These are phyloP conservation scores for Fusarium camptoceras DNA, from an alignment of 2,329 filamentous ascomycete genomes.

Conservation along the genomic window DNA sequence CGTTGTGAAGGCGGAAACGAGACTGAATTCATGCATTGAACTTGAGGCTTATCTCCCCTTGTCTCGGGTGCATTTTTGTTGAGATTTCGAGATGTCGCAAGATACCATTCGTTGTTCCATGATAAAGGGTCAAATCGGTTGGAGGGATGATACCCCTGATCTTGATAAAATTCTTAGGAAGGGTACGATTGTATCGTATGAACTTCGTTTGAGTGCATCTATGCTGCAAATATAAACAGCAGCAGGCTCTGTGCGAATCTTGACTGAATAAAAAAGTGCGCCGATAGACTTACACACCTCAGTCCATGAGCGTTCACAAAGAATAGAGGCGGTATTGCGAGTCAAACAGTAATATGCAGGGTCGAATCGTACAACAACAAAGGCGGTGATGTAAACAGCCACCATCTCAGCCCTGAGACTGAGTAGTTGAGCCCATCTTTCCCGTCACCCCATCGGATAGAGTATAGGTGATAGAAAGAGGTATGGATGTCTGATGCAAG, in stretches of 20 bases:
- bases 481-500: conserved; percentile 6
- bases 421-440: conserved; percentile 6
- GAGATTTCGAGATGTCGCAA: not conserved
- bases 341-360: conserved; percentile 22
- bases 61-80: conserved; percentile 20
- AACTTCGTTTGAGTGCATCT: conserved; percentile 15
- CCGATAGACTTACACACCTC: not conserved
- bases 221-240: conserved; percentile 21
- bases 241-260: conserved; percentile 21
- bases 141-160: not conserved
- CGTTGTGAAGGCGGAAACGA: conserved; percentile 6
- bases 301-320: conserved; percentile 5
- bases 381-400: conserved; percentile 39
- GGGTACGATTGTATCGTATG: not conserved
- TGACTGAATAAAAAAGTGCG: conserved; percentile 1
- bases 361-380: conserved; percentile 43
- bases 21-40: not conserved
- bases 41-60: conserved; percentile 5
- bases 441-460: conserved; percentile 1
- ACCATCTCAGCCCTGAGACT: conserved; percentile 16
- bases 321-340: conserved; percentile 14
- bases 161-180: not conserved
- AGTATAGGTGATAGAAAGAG: not conserved
- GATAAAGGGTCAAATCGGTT: not conserved
- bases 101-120: not conserved